A percentile compares a stretch with the other conserved stretches of the same genome.
Evolutionary conservation across 2,329 filamentous ascomycete genomes (phyloP).

Genomic region (Diplodia mutila): DNA sequence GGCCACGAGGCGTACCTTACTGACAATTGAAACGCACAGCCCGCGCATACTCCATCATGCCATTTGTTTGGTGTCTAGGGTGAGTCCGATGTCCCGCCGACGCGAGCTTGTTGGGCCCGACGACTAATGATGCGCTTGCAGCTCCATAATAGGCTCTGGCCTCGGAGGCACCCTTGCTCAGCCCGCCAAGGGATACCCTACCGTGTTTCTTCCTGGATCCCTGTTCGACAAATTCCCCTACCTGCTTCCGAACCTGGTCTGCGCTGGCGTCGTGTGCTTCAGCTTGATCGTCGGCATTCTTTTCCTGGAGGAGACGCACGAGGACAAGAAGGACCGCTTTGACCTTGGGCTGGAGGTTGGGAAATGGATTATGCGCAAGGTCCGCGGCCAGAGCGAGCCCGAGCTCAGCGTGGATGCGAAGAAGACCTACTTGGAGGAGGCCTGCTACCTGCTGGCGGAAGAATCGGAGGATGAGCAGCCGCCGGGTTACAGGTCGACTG

Average conservation of each 20-base stretch:
- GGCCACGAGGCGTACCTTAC: slow-evolving; percentile 28
- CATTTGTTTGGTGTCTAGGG: slow-evolving; percentile 96
- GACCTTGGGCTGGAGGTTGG: slow-evolving; percentile 80
- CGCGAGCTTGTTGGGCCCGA: slow-evolving; percentile 16
- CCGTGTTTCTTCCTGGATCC: slow-evolving; percentile 69
- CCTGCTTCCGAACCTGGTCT: slow-evolving; percentile 89
- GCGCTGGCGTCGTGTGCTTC: slow-evolving; percentile 73
- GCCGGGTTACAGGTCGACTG: slow-evolving; percentile 68
- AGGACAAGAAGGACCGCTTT: slow-evolving; percentile 73
- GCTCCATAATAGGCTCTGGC: slow-evolving; percentile 88
- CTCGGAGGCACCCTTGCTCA: slow-evolving; percentile 88
- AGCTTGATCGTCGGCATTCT: slow-evolving; percentile 79
- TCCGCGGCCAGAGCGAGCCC: slow-evolving; percentile 33
- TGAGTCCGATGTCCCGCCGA: slow-evolving; percentile 46
- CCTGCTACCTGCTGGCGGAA: slow-evolving; percentile 63
- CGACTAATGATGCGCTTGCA: slow-evolving; percentile 44
- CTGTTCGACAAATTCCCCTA: slow-evolving; percentile 90
- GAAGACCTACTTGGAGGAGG: slow-evolving; percentile 58
- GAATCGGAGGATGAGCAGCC: slow-evolving; percentile 62
- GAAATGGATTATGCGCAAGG: slow-evolving; percentile 61
- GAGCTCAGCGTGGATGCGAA: slow-evolving; percentile 45
- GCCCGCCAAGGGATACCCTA: slow-evolving; percentile 81
- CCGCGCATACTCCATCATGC: slow-evolving; percentile 93
- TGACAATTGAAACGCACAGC: slow-evolving; percentile 58
- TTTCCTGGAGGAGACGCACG: slow-evolving; percentile 93